phyloP scores from a whole-genome alignment of 106 monocot genomes.

The Triglochin maritima region DNA sequence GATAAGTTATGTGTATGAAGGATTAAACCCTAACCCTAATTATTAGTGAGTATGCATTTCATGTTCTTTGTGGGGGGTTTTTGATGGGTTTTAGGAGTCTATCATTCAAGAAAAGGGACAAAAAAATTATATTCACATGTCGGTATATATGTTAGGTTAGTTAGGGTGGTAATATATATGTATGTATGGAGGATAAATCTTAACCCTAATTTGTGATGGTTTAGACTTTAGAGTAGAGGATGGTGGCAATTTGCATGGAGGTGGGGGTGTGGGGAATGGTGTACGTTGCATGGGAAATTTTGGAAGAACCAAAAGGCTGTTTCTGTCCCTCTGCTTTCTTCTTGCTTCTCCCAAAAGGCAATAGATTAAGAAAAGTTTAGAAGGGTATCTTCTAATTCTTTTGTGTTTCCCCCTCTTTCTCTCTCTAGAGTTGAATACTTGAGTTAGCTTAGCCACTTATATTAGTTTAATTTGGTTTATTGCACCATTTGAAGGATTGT shows the following conservation, averaged over 20 bases:
- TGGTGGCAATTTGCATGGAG: neutral
- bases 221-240: neutral
- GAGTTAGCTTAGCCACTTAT: no score
- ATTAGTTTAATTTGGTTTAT: neutral
- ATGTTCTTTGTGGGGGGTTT: no score
- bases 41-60: no score
- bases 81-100: no score
- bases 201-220: conserved; percentile 1
- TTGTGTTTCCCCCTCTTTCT: neutral
- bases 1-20: no score
- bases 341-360: neutral
- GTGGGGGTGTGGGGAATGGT: neutral
- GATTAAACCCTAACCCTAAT: no score
- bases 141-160: neutral
- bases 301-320: conserved; percentile 5
- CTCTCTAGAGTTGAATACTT: no score
- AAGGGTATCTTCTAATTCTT: conserved; percentile 1
- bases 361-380: neutral
- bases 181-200: neutral
- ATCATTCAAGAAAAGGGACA: no score
- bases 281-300: conserved; percentile 49
- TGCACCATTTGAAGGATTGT: neutral
- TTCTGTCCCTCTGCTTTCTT: neutral
- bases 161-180: neutral
- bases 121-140: neutral